Evolutionary conservation across 495 filamentous ascomycete genomes (phyloP), one percentile per base, ranked within the genome.

Genomic region (Penicillium coffeae): DNA sequence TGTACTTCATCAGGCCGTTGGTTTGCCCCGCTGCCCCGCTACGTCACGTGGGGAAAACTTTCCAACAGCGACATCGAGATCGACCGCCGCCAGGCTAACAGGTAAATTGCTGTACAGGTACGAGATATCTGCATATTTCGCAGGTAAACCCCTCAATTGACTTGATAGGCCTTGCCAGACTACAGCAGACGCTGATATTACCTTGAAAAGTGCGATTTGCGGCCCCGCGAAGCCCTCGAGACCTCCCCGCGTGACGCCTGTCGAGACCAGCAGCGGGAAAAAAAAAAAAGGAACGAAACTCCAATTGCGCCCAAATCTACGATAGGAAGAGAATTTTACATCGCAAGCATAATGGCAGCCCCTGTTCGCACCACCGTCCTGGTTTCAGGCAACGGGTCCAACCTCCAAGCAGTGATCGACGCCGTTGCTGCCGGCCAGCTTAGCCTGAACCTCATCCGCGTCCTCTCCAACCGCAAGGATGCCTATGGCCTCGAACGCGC

Each of bases 341-440:
- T 30, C 25, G 25, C 51, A 58, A 34, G 10, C 10, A 30, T 10
- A 38, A 74, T 72, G 69, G 13, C 55, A 16, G 21, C 56, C 3
- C 63, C 65, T 32, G 66, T 70, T 34, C 73, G 72, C 22, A 64
- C 84, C 37, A 81, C 81, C 33, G 76, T 88, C 45, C 77, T 88
- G 46, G 87, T 89, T 43, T 91, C 85, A 47, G 91, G 88, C 61
- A 83, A 77, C 54, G 92, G 92, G 52, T 81, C 87, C 40, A 96
- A 96, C 62, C 82, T 97, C 19, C 90, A 95, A 73, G 90, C 90
- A 25, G 77, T 96, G 33, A 93, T 96, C 58, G 86, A 95, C 66
- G 84, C 86, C 39, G 71, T 79, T 38, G 65, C 69, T 25, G 65
- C 73, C 14, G 66, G 70, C 16, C 57, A 66, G 7, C 77, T 88